Evolutionary conservation across 2,329 filamentous ascomycete genomes (phyloP).

Genomic region (Cladorrhinum sp.): DNA sequence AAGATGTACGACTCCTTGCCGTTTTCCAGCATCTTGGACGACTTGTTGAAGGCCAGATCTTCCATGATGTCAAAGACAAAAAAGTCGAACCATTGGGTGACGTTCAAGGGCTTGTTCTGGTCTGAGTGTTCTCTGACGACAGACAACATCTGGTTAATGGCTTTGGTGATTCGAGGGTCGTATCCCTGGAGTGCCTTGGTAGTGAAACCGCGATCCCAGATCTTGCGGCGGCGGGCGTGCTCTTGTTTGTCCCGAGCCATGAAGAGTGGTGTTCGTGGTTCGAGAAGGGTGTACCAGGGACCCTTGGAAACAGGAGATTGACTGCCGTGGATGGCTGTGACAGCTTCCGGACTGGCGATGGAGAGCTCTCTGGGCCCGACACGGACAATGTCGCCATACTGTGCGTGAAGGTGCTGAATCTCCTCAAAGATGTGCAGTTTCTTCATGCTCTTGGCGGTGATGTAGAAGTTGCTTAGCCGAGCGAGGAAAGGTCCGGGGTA

Average conservation of each 20-base stretch:
- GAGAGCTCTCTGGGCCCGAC: constrained; percentile 33
- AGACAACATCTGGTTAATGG: constrained; percentile 17
- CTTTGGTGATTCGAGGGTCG: constrained; percentile 21
- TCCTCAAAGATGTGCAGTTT: constrained; percentile 26
- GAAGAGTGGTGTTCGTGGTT: constrained; percentile 32
- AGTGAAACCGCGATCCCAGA: constrained; percentile 35
- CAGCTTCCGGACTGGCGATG: constrained; percentile 30
- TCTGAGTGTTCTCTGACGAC: constrained; percentile 8
- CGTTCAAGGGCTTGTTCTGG: constrained; percentile 10
- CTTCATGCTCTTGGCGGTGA: constrained; percentile 20
- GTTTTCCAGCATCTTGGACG: constrained; percentile 18
- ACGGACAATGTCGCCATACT: constrained; percentile 24
- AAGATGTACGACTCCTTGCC: constrained; percentile 19
- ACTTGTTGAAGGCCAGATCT: constrained; percentile 22
- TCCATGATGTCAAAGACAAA: constrained; percentile 24
- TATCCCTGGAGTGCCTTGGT: constrained; percentile 26
- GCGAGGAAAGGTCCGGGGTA: constrained; percentile 20
- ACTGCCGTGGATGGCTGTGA: constrained; percentile 31
- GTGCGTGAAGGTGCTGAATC: constrained; percentile 22
- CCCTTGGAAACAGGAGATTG: constrained; percentile 33
- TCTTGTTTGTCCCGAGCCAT: constrained; percentile 32
- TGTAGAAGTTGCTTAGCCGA: constrained; percentile 23
- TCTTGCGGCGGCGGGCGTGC: constrained; percentile 33
- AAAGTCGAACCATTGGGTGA: constrained; percentile 18
- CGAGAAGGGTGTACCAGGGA: constrained; percentile 34